Evolutionary conservation across 148 eudicot genomes (phyloP).

Genomic region (Mesembryanthemum crystallinum): DNA sequence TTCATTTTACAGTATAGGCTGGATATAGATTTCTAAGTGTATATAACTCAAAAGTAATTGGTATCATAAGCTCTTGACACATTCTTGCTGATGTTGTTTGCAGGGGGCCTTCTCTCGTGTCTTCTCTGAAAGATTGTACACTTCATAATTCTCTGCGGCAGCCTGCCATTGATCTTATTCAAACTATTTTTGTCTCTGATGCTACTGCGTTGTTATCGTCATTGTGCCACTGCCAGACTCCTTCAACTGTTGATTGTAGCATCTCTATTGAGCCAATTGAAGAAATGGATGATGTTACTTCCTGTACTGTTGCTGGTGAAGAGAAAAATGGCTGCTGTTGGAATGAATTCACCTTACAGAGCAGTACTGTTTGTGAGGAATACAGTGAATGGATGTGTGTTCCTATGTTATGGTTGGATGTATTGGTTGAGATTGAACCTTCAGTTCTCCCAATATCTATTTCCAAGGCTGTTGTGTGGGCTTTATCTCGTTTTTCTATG

Average conservation of each 20-base stretch:
- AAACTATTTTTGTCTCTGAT: constrained; percentile 85
- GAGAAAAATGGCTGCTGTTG: constrained; percentile 64
- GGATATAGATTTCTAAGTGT: neutral
- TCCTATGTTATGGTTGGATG: constrained; percentile 94
- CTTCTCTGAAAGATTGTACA: constrained; percentile 74
- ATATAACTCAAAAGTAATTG: neutral
- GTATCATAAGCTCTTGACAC: constrained; percentile 1
- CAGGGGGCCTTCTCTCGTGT: constrained; percentile 96
- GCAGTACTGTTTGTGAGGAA: constrained; percentile 49
- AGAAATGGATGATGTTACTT: constrained; percentile 51
- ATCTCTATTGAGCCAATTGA: constrained; percentile 34
- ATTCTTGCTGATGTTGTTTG: constrained; percentile 21
- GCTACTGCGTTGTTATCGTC: constrained; percentile 73
- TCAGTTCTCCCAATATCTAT: constrained; percentile 64
- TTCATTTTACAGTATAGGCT: neutral
- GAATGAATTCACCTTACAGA: constrained; percentile 60
- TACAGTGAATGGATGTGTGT: constrained; percentile 81
- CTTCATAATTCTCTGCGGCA: constrained; percentile 80
- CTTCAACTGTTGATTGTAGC: constrained; percentile 31
- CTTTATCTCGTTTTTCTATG: constrained; percentile 82
- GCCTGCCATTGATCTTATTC: constrained; percentile 93
- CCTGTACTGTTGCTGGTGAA: constrained; percentile 34
- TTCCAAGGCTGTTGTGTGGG: constrained; percentile 87
- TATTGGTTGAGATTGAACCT: constrained; percentile 74
- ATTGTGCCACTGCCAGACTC: constrained; percentile 41